Conservation (phyloP, 2,329 filamentous ascomycete species). For the Sporothrix mexicana region DNA sequence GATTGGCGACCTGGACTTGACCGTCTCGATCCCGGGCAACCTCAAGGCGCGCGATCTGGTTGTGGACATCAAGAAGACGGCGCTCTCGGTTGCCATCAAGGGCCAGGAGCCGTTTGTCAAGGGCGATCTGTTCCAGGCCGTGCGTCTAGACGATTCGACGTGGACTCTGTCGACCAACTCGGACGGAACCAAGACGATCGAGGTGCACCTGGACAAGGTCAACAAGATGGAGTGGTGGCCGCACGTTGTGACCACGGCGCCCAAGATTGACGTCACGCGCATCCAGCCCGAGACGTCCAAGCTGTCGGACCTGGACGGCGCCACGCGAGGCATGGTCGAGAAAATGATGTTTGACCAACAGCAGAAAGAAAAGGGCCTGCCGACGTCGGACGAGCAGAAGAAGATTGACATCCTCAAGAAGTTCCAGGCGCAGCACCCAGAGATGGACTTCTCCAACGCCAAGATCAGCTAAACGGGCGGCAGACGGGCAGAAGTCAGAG, state of each 20-base stretch:
- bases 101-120: constrained; percentile 85
- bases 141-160: constrained; percentile 85
- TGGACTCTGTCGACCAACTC: constrained; percentile 73
- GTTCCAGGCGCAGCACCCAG: constrained; percentile 81
- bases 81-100: constrained; percentile 81
- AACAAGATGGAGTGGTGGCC: constrained; percentile 99
- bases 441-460: constrained; percentile 75
- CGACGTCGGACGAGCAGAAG: constrained; percentile 92
- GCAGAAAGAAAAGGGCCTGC: constrained; percentile 90
- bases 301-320: constrained; percentile 88
- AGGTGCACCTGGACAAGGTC: constrained; percentile 47
- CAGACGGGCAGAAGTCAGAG: neutral
- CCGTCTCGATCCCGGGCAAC: constrained; percentile 77
- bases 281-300: constrained; percentile 93
- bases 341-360: constrained; percentile 99
- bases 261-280: constrained; percentile 92
- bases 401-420: constrained; percentile 92
- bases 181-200: constrained; percentile 39
- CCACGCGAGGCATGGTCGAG: constrained; percentile 96
- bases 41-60: constrained; percentile 83
- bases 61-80: constrained; percentile 80
- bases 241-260: constrained; percentile 84
- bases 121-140: constrained; percentile 82
- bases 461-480: constrained; percentile 60
- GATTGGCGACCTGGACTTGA: constrained; percentile 85